Evolutionary conservation across 2,329 filamentous ascomycete genomes (phyloP).

Genomic region (Talaromyces sp.): DNA sequence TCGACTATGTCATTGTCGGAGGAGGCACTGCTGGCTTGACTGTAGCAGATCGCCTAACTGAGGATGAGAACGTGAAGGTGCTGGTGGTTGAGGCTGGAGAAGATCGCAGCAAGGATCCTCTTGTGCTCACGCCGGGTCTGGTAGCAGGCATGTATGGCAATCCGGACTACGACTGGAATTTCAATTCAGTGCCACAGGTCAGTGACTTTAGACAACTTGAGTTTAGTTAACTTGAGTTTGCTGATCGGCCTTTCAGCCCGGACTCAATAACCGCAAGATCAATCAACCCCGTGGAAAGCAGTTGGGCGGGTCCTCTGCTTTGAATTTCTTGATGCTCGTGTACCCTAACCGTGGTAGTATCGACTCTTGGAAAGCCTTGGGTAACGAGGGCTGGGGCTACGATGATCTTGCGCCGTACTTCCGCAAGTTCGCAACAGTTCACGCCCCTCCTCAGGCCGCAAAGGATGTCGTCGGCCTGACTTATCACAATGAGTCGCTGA

Average conservation of each 20-base stretch:
- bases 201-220: not conserved
- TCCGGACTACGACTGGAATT: conserved; percentile 21
- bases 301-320: conserved; percentile 21
- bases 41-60: conserved; percentile 41
- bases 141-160: conserved; percentile 11
- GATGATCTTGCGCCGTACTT: conserved; percentile 15
- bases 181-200: conserved; percentile 20
- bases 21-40: conserved; percentile 53
- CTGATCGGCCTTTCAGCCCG: conserved; percentile 10
- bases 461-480: conserved; percentile 9
- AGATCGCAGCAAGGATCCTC: conserved; percentile 20
- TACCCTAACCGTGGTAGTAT: conserved; percentile 33
- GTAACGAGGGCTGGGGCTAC: conserved; percentile 26
- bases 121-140: conserved; percentile 18
- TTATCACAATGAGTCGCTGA: conserved; percentile 8
- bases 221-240: conserved; percentile 7
- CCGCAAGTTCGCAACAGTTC: conserved; percentile 13
- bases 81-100: conserved; percentile 19
- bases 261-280: conserved; percentile 21
- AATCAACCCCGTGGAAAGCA: conserved; percentile 20
- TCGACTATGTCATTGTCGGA: conserved; percentile 45
- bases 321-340: conserved; percentile 17
- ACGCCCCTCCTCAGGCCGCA: not conserved
- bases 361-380: conserved; percentile 37
- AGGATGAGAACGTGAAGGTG: conserved; percentile 32